These are phyloP conservation scores for Penicillium nucicola DNA, from an alignment of 495 filamentous ascomycete genomes.

Conservation along the genomic window DNA sequence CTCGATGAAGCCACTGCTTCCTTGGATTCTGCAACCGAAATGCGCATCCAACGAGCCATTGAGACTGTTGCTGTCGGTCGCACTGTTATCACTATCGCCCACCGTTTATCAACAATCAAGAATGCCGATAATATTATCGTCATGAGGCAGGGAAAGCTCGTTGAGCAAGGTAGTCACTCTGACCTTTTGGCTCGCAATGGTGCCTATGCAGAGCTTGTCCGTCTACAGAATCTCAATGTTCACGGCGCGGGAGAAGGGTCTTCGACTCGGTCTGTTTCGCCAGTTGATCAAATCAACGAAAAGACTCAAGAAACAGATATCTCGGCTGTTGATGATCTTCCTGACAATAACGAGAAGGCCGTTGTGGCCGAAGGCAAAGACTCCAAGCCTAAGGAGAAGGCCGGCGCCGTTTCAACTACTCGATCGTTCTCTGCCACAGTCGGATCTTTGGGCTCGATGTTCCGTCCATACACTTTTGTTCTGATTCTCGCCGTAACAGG, in stretches of 20 bases:
- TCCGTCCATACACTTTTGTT: constrained; percentile 31
- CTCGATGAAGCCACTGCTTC: constrained; percentile 73
- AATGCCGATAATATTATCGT: constrained; percentile 64
- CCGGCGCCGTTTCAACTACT: neutral
- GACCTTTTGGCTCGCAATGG: constrained; percentile 29
- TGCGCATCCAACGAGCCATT: constrained; percentile 44
- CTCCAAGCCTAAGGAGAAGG: neutral
- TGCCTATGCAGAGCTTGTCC: constrained; percentile 40
- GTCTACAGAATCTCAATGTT: constrained; percentile 28
- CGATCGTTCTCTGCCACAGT: neutral
- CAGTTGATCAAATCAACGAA: constrained; percentile 3
- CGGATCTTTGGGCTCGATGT: neutral
- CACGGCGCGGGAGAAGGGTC: neutral
- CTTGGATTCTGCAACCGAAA: constrained; percentile 49
- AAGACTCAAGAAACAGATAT: neutral
- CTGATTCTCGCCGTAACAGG: constrained; percentile 31
- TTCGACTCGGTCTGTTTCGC: constrained; percentile 7
- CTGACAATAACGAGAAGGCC: neutral
- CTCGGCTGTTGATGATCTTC: neutral
- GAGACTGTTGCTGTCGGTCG: constrained; percentile 36
- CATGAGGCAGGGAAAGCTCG: constrained; percentile 48
- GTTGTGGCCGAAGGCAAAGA: neutral
- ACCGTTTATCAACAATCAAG: constrained; percentile 38
- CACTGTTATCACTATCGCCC: constrained; percentile 40
- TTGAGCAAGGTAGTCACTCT: constrained; percentile 51